Base-by-base conservation (phyloP, 495 filamentous ascomycete genomes). In the Neurospora sp. region DNA sequence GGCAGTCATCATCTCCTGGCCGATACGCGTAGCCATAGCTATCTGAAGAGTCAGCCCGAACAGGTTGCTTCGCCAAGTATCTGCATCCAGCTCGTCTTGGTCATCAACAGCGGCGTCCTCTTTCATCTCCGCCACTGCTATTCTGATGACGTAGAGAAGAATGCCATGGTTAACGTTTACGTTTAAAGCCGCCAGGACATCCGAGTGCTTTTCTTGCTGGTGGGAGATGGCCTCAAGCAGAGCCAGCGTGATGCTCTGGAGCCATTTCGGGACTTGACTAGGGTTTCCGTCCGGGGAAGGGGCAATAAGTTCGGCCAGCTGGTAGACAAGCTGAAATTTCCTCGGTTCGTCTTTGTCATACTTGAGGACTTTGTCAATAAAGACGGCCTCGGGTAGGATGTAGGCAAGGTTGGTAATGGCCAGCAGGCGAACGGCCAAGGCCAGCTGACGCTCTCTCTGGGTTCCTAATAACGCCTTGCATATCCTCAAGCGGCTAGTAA, bases 81-180 rank as follows among this genome's bases (percentile, higher is more conserved):
- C 93, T 69, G 89, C 84, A 71, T 88, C 89, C 42, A 82, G 79
- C 76, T 89, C 87, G 72, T 90, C 88, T 12, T 84, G 82, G 14
- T 83, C 82, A 48, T 88, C 84, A 68, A 87, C 84, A 48, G 73
- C 71, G n/a, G 87, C 84, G 61, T 92, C 88, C 10, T 82, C 82
- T 44, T 85, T 87, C 81, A 98, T 89, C 74, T 93, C 91, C 31
- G 91, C 92, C 71, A 97, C 92, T 12, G 93, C 91, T 79, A 95
- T 97, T 69, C 95, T 90, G 40, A 97, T 90, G 73, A 97, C 86
- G 78, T 98, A 98, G 78, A 97, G 90, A n/a, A 99, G 87, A 18
- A 98, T 90, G 16, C 96, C 96, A 76, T 99, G 96, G 78, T 94
- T 98, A 71, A 97, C 94, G 80, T 96, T 96, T 72, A 94, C 91